Evolutionary conservation across 2,329 filamentous ascomycete species (phyloP), one percentile per base, ranked within the genome.

Genomic region (Botryosphaeria dothidea): DNA sequence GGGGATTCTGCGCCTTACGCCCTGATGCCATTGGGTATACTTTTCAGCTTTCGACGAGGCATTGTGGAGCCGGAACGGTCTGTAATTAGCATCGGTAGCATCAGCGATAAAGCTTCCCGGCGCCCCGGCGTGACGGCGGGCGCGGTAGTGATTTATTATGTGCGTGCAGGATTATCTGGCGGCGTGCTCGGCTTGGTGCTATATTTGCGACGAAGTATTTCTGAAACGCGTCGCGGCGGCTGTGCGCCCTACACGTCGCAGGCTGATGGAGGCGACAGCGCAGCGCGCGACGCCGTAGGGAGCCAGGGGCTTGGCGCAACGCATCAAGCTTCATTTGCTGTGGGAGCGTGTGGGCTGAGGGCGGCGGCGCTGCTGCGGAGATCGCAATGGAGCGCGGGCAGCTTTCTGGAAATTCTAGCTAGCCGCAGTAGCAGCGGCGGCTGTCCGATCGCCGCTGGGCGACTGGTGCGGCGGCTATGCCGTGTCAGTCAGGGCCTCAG

Each of bases 71-170:
- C 36, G 34, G 52, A 56, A 56, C 19, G 36, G 52, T 43, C 52
- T 60, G 56, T 60, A 60, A 60, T 60, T 60, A 60, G 56, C 56
- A 57, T 43, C 52, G 38, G 29, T 25, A 52, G 48, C 48, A 60
- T 38, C 56, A 60, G 27, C 27, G 56, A 46, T 31, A 34, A 60
- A 60, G 27, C 56, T 25, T 46, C 25, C 54, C 54, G 54, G 11
- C 38, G 54, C 54, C 23, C 54, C 54, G 54, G 54, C 54, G 54
- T 43, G 52, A 43, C 52, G 52, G 54, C 54, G 54, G 54, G 38
- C 29, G 38, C 27, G 38, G 41, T 31, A 34, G 41, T 4, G 27
- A 46, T 46, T 60, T 60, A 46, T 60, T 19, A 34, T 58, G 31
- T 8, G 56, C 56, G 29, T 8, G 27, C 56, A 25, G n/a, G 41